These are phyloP conservation scores for Solanum pimpinellifolium DNA, from an alignment of 257 asterid species.

Conservation along the genomic window DNA sequence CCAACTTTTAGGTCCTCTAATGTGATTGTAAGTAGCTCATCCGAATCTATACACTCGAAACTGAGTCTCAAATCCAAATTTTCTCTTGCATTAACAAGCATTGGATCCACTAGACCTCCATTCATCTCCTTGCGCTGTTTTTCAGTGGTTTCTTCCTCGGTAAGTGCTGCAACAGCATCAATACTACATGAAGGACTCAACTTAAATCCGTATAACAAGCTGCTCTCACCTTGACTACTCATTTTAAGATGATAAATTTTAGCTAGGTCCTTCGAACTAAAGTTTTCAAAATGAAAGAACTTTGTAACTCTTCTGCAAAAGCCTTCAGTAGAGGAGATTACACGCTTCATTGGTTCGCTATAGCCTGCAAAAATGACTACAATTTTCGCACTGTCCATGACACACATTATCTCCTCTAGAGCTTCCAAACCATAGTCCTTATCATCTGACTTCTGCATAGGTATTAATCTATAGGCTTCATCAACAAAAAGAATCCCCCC, in stretches of 20 bases:
- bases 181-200: conserved; percentile 50
- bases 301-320: conserved; percentile 87
- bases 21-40: neutral
- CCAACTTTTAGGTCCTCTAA: neutral
- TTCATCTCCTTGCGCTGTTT: neutral
- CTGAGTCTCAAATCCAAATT: neutral
- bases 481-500: conserved; percentile 95
- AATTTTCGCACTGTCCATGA: conserved; percentile 79
- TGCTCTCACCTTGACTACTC: conserved; percentile 37
- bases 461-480: conserved; percentile 83
- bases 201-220: conserved; percentile 62
- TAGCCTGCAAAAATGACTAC: conserved; percentile 91
- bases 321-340: conserved; percentile 72
- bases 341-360: conserved; percentile 86
- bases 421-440: conserved; percentile 88
- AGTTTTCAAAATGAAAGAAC: conserved; percentile 73
- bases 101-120: neutral
- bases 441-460: conserved; percentile 67
- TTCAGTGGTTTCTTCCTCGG: conserved; percentile 43
- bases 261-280: conserved; percentile 56
- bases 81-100: neutral
- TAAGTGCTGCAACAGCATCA: conserved; percentile 47
- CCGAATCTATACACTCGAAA: neutral
- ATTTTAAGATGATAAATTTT: conserved; percentile 63
- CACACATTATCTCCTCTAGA: conserved; percentile 86